A percentile compares a stretch with the other conserved stretches of the same genome.
These are phyloP conservation scores for Saitozyma sp. DNA, from an alignment of 768 basidiomycete genomes.

Conservation along the genomic window DNA sequence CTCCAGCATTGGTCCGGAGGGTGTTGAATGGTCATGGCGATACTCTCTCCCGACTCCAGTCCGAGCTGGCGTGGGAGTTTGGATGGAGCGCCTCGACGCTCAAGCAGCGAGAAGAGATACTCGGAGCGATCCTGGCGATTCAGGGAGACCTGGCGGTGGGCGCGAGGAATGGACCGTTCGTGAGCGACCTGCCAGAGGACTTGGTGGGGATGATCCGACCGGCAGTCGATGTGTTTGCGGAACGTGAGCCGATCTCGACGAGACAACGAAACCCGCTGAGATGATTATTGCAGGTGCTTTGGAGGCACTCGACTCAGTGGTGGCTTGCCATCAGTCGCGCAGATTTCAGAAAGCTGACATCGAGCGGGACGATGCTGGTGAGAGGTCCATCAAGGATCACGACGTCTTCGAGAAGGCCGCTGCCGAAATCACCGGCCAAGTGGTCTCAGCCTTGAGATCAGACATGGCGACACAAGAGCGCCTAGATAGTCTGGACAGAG, in stretches of 20 bases:
- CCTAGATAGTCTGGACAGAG: constrained; percentile 7
- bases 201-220: constrained; percentile 5
- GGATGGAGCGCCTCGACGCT: constrained; percentile 5
- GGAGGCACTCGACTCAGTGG: no score
- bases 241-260: not conserved
- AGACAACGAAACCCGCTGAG: no score
- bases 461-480: not conserved
- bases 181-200: constrained; percentile 8
- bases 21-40: constrained; percentile 2
- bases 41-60: constrained; percentile 1
- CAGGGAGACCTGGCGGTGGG: not conserved
- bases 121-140: not conserved
- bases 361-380: no score
- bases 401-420: no score
- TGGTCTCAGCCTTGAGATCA: no score
- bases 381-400: no score
- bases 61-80: constrained; percentile 5
- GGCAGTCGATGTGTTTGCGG: constrained; percentile 3
- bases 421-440: no score
- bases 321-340: no score
- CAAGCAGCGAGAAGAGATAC: not conserved
- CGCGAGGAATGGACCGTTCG: constrained; percentile 8
- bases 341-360: no score
- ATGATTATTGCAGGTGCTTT: no score
- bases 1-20: constrained; percentile 3